Evolutionary conservation across 768 basidiomycete genomes (phyloP).

Genomic region (Porphyrellus cyaneotinctus): DNA sequence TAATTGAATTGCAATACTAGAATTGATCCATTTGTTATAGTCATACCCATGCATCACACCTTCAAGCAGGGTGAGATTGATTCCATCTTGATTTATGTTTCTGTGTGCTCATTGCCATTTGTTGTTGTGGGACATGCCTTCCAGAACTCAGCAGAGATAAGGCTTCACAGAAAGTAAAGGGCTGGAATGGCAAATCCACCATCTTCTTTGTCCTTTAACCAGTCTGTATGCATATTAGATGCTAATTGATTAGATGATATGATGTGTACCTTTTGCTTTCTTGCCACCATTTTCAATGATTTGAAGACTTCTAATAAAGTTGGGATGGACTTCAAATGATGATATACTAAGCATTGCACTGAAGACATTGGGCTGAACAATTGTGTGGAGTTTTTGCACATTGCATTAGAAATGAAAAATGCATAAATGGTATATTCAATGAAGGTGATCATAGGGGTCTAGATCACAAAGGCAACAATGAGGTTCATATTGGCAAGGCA

Average conservation of each 20-base stretch:
- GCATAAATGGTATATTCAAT: background rate
- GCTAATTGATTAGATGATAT: too few species aligned
- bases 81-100: constrained; percentile 6
- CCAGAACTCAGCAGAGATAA: background rate
- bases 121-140: constrained; percentile 9
- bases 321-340: constrained; percentile 1
- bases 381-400: background rate
- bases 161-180: constrained; percentile 1
- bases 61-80: constrained; percentile 1
- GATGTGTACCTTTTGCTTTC: constrained; percentile 7
- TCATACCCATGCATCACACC: constrained; percentile 9
- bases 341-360: constrained; percentile 4
- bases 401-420: background rate
- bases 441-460: background rate
- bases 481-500: too few species aligned
- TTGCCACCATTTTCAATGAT: background rate
- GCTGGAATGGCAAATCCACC: background rate
- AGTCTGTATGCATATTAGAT: too few species aligned
- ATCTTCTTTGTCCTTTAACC: constrained; percentile 6
- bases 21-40: background rate
- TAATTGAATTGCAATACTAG: background rate
- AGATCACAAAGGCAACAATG: background rate
- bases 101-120: constrained; percentile 13
- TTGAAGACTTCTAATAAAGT: background rate
- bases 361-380: background rate